These are phyloP conservation scores for Conticribra guillardii DNA, from an alignment of 108 stramenopile species.

Conservation along the genomic window DNA sequence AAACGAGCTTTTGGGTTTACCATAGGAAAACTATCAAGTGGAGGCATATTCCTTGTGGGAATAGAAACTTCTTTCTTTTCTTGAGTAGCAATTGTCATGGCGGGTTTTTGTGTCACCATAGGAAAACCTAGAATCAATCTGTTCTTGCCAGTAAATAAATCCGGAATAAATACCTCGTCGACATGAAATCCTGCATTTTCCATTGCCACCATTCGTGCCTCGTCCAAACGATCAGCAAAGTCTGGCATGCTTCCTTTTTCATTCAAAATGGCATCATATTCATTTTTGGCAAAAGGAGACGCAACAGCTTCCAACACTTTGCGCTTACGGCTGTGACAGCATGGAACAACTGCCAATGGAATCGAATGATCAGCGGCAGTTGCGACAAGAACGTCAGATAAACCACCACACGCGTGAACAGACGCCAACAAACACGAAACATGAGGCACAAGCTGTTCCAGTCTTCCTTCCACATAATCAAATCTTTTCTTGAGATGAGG, in stretches of 20 bases:
- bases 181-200: constrained; percentile 54
- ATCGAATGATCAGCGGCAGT: constrained; percentile 48
- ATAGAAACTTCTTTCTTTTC: not conserved
- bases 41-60: constrained; percentile 27
- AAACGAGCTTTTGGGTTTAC: constrained; percentile 32
- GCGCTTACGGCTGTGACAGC: constrained; percentile 56
- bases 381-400: constrained; percentile 57
- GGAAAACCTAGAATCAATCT: constrained; percentile 56
- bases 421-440: constrained; percentile 56
- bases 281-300: constrained; percentile 41
- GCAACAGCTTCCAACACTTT: constrained; percentile 22
- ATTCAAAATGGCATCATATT: constrained; percentile 39
- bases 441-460: constrained; percentile 53
- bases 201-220: constrained; percentile 47
- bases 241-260: constrained; percentile 26
- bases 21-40: constrained; percentile 4
- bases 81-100: not conserved
- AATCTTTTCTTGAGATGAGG: constrained; percentile 49
- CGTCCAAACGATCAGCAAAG: constrained; percentile 57
- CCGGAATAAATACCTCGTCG: constrained; percentile 43
- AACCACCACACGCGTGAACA: constrained; percentile 63
- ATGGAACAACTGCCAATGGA: constrained; percentile 68
- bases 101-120: not conserved
- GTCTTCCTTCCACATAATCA: constrained; percentile 64
- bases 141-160: constrained; percentile 64